A percentile compares a stretch with the other conserved stretches of the same genome.
Evolutionary conservation across 306 rosid genomes (phyloP).

Genomic region (Prunus armeniaca): DNA sequence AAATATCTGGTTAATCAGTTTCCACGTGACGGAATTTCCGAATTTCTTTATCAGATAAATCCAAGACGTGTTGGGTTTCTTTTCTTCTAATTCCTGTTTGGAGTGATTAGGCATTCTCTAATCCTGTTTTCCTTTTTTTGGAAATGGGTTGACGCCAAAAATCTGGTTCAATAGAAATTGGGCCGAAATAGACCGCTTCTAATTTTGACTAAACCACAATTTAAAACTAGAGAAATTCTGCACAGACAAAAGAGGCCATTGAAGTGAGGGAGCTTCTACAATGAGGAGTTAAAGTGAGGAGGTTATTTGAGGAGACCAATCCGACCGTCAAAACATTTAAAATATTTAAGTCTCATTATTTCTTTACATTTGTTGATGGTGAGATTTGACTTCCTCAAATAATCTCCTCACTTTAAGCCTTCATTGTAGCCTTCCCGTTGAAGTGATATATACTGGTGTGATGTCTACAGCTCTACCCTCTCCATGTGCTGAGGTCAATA

Average conservation of each 20-base stretch:
- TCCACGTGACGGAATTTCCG: conserved; percentile 1
- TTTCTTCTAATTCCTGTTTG: background rate
- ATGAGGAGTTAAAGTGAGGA: too few relatives aligned
- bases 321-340: too few relatives aligned
- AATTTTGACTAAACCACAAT: background rate
- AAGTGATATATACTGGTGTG: background rate
- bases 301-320: too few relatives aligned
- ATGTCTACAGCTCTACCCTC: background rate
- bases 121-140: background rate
- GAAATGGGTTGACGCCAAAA: background rate
- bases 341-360: too few relatives aligned
- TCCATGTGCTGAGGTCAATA: too few relatives aligned
- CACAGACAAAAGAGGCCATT: background rate
- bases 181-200: background rate
- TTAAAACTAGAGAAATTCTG: background rate
- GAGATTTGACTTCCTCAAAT: too few relatives aligned
- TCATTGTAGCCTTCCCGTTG: too few relatives aligned
- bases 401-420: too few relatives aligned
- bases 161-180: too few relatives aligned
- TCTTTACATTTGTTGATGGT: too few relatives aligned
- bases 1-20: background rate
- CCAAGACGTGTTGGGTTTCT: background rate
- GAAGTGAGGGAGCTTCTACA: too few relatives aligned
- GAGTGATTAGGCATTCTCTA: background rate
- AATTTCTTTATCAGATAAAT: background rate